Percentiles rank a stretch among this genome's conserved stretches.
Evolutionary conservation across 169 alveolate genomes (phyloP).

Genomic region (Theileria parva): DNA sequence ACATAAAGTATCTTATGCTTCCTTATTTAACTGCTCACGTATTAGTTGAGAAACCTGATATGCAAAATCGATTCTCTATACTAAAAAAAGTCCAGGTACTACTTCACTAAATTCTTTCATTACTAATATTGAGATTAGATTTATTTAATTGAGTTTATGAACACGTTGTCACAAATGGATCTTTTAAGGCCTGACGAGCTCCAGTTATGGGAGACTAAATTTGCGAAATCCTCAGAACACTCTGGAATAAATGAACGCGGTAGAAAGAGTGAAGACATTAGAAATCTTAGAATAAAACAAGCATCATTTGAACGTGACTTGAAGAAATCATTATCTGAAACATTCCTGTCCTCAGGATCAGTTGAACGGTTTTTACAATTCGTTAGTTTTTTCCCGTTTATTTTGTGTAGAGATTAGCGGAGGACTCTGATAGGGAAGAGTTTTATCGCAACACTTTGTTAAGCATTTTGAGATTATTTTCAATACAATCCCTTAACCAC

Average conservation of each 20-base stretch:
- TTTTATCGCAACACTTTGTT: slow-evolving; percentile 17
- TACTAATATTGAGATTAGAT: slow-evolving; percentile 5
- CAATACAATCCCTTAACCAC: slow-evolving; percentile 30
- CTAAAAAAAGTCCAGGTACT: slow-evolving; percentile 28
- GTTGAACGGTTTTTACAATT: slow-evolving; percentile 14
- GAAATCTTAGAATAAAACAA: slow-evolving; percentile 17
- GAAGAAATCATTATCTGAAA: background rate
- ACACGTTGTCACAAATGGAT: slow-evolving; percentile 19
- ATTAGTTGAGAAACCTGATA: slow-evolving; percentile 44
- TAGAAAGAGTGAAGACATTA: background rate
- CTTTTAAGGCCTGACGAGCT: slow-evolving; percentile 12
- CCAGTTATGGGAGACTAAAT: slow-evolving; percentile 2
- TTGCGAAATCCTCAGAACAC: slow-evolving; percentile 9
- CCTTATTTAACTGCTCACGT: slow-evolving; percentile 54
- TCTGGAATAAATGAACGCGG: background rate
- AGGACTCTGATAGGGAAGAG: slow-evolving; percentile 38
- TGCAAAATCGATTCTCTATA: slow-evolving; percentile 19
- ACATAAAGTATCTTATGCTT: slow-evolving; percentile 54
- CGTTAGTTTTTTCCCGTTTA: background rate
- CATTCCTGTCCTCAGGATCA: slow-evolving; percentile 19
- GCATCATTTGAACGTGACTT: slow-evolving; percentile 27
- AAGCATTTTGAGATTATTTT: slow-evolving; percentile 24
- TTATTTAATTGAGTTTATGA: slow-evolving; percentile 39
- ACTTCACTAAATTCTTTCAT: background rate
- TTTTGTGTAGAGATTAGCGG: background rate